Evolutionary conservation across 2,329 filamentous ascomycete genomes (phyloP), one percentile per base, ranked within the genome.

Genomic region (Fusarium sp.): DNA sequence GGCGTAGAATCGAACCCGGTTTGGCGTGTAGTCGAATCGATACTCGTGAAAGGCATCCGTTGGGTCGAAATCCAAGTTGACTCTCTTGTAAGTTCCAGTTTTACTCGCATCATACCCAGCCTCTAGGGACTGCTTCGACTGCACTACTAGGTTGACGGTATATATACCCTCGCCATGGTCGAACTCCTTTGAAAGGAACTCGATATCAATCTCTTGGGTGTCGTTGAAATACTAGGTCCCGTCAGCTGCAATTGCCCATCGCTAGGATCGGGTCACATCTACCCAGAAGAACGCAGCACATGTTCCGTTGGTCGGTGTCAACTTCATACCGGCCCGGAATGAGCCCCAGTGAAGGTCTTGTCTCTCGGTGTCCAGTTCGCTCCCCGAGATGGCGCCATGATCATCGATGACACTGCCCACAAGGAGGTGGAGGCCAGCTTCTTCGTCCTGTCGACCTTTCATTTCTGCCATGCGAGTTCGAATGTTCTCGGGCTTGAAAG

Each of bases 211-310:
- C 78, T 95, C 93, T 78, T 94, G 91, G 1, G 92, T 93, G 81
- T 95, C 91, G 81, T 95, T 94, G 83, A 90, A 90, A 81, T 94
- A 95, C 92, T 94, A 43, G 37, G 37, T 10, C 30, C 6, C 30
- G 43, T 70, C 40, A 70, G 58, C 59, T 52, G 52, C 22, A 6
- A 35, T 12, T 25, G 37, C 15, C 37, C 33, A 52, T 33, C 30
- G n/a, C 25, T 35, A 30, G n/a, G 52, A n/a, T 54, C 17, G n/a
- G 30, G 14, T 22, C 27, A 78, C 84, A 76, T 25, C 22, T 79
- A 94, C 91, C 90, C 93, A 96, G 82, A 95, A 95, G 83, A 95
- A 95, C 8, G 93, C 93, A 33, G 89, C 91, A 80, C 93, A 95
- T 1, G 94, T 95, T 30, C 93, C 93, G 2, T 85, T 82, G 8